Percentiles rank a stretch among this genome's conserved stretches.
phyloP scores from a whole-genome alignment of 2,329 filamentous ascomycete genomes.

The Aspergillus latus region DNA sequence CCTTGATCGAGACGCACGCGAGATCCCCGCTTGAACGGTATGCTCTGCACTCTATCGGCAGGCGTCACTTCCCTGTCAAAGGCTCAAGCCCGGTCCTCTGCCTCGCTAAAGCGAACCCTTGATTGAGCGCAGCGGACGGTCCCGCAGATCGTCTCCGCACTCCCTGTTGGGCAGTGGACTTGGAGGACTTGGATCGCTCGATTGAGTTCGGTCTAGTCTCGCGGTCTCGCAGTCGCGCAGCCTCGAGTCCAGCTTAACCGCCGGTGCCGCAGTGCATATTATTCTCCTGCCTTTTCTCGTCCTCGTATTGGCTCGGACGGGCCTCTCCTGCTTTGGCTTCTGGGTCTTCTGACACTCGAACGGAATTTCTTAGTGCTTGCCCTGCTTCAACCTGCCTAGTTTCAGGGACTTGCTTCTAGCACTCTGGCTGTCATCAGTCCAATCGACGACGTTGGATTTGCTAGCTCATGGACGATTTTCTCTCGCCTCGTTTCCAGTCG shows the following conservation, averaged over 20 bases:
- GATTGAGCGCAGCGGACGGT: constrained; percentile 1
- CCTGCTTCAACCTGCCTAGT: neutral
- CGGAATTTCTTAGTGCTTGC: constrained; percentile 8
- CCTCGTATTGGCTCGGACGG: constrained; percentile 4
- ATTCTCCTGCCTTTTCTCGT: neutral
- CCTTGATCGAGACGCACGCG: neutral
- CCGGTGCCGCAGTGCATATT: constrained; percentile 19
- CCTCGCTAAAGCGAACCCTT: constrained; percentile 4
- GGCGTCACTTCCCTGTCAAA: neutral
- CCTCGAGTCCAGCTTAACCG: constrained; percentile 10
- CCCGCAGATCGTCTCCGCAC: constrained; percentile 14
- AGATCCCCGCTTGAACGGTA: neutral
- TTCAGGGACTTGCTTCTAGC: neutral
- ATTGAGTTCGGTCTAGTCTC: constrained; percentile 11
- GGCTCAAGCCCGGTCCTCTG: neutral
- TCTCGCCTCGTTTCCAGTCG: neutral
- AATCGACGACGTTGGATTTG: neutral
- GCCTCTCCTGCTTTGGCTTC: neutral
- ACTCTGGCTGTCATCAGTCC: neutral
- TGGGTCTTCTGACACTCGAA: constrained; percentile 8
- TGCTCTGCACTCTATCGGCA: neutral
- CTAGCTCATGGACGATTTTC: constrained; percentile 6
- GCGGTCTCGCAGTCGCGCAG: too few relatives aligned
- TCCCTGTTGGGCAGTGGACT: constrained; percentile 6
- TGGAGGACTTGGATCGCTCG: constrained; percentile 9